These are phyloP conservation scores for Clathrospora elynae DNA, from an alignment of 2,329 filamentous ascomycete genomes.

Conservation along the genomic window DNA sequence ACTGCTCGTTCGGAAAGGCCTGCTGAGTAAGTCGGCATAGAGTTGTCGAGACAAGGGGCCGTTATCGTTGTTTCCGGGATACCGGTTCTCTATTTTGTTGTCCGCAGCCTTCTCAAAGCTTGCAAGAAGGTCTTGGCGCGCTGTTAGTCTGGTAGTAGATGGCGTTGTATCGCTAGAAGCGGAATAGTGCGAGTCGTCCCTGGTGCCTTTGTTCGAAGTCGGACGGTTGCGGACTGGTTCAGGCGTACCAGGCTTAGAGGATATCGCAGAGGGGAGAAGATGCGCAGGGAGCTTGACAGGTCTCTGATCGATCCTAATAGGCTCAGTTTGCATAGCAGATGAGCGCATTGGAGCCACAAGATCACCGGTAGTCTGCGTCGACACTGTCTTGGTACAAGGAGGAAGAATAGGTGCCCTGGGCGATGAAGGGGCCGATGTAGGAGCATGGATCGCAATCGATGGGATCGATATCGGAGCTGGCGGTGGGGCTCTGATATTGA, in stretches of 20 bases:
- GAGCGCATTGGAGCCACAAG: slow-evolving; percentile 56
- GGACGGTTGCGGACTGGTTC: no score
- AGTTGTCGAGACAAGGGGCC: slow-evolving; percentile 67
- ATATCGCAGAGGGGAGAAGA: slow-evolving; percentile 77
- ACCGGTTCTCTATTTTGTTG: slow-evolving; percentile 63
- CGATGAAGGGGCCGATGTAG: slow-evolving; percentile 76
- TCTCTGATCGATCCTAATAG: slow-evolving; percentile 82
- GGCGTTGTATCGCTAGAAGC: slow-evolving; percentile 18
- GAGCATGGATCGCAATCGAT: slow-evolving; percentile 89
- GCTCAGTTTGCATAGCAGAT: slow-evolving; percentile 81
- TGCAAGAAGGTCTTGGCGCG: slow-evolving; percentile 39
- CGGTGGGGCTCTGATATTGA: slow-evolving; percentile 35
- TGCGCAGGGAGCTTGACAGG: slow-evolving; percentile 75
- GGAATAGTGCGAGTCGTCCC: slow-evolving; percentile 25
- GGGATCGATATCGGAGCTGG: slow-evolving; percentile 65
- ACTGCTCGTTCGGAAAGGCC: slow-evolving; percentile 78
- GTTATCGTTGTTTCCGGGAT: slow-evolving; percentile 81
- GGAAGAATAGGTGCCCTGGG: slow-evolving; percentile 78
- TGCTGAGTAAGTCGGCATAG: slow-evolving; percentile 63
- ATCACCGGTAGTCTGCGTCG: slow-evolving; percentile 73
- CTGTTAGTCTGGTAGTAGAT: slow-evolving; percentile 20
- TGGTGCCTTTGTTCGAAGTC: slow-evolving; percentile 9
- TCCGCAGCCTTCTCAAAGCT: slow-evolving; percentile 37
- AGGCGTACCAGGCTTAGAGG: slow-evolving; percentile 56
- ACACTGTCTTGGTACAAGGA: slow-evolving; percentile 77